phyloP scores from a whole-genome alignment of 2,329 filamentous ascomycete genomes.

The Sporothrix variecibatus region DNA sequence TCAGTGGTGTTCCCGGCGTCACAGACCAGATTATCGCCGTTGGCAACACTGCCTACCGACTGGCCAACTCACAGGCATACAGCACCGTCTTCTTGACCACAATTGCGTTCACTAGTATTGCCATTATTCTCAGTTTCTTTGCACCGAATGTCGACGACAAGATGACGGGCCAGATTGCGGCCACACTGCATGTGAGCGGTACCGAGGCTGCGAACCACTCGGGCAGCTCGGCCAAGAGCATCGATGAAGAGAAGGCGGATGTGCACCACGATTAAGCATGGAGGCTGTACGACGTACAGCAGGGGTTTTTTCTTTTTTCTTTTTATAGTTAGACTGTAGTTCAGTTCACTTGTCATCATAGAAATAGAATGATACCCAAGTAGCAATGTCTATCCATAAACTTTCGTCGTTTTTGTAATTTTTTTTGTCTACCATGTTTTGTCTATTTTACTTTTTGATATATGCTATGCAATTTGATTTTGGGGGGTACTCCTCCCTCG shows the following conservation, averaged over 20 bases:
- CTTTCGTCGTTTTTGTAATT: conserved; percentile 20
- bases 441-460: neutral
- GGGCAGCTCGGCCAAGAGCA: neutral
- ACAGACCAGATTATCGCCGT: conserved; percentile 37
- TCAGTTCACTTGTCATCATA: neutral
- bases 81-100: conserved; percentile 40
- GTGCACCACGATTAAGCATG: neutral
- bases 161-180: conserved; percentile 11
- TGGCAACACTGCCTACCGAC: conserved; percentile 37
- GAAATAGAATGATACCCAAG: neutral
- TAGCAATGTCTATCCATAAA: conserved; percentile 20
- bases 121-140: conserved; percentile 37
- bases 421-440: neutral
- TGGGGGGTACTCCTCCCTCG: neutral
- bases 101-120: conserved; percentile 40
- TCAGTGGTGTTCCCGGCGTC: conserved; percentile 37
- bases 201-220: neutral
- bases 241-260: neutral
- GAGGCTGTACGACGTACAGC: too few relatives aligned
- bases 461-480: neutral
- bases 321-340: neutral
- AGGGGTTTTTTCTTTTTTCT: too few relatives aligned
- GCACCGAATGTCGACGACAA: conserved; percentile 40
- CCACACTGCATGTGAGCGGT: neutral
- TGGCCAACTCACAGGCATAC: conserved; percentile 41